A percentile compares a stretch with the other conserved stretches of the same genome.
Conservation (phyloP, 2,329 filamentous ascomycete genomes). For the Atkinsonella hypoxylon region DNA sequence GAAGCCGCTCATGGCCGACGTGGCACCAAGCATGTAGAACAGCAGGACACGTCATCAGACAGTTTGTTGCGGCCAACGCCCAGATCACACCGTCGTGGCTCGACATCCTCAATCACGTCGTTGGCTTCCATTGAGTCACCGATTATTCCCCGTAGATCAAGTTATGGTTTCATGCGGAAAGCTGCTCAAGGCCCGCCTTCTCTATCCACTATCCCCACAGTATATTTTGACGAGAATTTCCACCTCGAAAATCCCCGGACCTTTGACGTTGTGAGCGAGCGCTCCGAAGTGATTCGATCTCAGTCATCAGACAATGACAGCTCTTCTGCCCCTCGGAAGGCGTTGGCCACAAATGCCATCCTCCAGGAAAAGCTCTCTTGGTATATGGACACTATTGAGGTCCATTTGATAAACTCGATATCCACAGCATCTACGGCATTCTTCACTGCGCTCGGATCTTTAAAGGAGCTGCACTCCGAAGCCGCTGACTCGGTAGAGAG, state of each 20-base stretch:
- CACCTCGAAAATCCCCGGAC: conserved; percentile 91
- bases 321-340: conserved; percentile 62
- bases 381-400: conserved; percentile 99
- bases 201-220: conserved; percentile 77
- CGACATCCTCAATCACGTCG: conserved; percentile 34
- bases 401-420: conserved; percentile 92
- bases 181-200: conserved; percentile 65
- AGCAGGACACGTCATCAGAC: conserved; percentile 26
- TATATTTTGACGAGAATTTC: conserved; percentile 94
- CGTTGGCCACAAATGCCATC: conserved; percentile 90
- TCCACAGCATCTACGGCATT: conserved; percentile 93
- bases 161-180: conserved; percentile 41
- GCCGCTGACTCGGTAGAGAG: conserved; percentile 81
- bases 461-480: conserved; percentile 84
- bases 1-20: conserved; percentile 37
- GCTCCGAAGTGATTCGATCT: conserved; percentile 84
- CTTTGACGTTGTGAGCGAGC: conserved; percentile 92
- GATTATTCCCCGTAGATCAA: conserved; percentile 30
- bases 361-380: conserved; percentile 96
- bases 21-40: conserved; percentile 30
- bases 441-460: conserved; percentile 82
- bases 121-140: conserved; percentile 36
- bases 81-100: conserved; percentile 21
- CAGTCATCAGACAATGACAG: conserved; percentile 42
- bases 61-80: conserved; percentile 33